Conservation (phyloP, 495 filamentous ascomycete species). For the Penicillium atrosanguineum region DNA sequence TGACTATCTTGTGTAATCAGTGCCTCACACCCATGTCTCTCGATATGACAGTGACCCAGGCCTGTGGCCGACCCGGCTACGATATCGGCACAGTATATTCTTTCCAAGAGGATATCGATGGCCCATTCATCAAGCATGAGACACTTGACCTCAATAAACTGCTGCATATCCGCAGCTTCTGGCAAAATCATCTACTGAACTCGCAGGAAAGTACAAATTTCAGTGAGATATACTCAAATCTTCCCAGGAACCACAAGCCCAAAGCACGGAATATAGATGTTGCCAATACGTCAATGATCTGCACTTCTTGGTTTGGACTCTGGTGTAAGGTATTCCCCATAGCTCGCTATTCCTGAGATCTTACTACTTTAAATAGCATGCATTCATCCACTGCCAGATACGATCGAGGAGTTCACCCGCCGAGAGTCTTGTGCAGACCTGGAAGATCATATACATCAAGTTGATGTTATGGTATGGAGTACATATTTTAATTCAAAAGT, state of each 20-base stretch:
- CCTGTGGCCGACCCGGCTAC: conserved; percentile 32
- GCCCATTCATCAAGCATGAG: conserved; percentile 10
- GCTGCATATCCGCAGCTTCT: conserved; percentile 38
- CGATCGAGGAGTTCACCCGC: conserved; percentile 3
- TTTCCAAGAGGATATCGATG: not conserved
- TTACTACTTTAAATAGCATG: conserved; percentile 25
- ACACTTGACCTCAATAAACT: conserved; percentile 17
- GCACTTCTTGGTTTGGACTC: conserved; percentile 35
- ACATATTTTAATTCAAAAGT: not conserved
- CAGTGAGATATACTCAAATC: conserved; percentile 18
- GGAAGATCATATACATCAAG: conserved; percentile 15
- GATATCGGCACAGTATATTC: conserved; percentile 31
- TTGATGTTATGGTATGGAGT: conserved; percentile 24
- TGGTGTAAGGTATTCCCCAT: conserved; percentile 26
- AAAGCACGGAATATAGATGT: conserved; percentile 8
- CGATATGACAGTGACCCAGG: conserved; percentile 14
- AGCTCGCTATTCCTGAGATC: not conserved
- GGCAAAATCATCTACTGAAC: conserved; percentile 35
- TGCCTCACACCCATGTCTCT: conserved; percentile 30
- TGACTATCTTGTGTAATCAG: conserved; percentile 12
- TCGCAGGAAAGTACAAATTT: conserved; percentile 20
- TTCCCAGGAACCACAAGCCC: conserved; percentile 18
- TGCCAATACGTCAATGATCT: conserved; percentile 3
- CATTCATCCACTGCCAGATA: conserved; percentile 28
- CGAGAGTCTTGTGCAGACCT: conserved; percentile 33